Percentiles rank a stretch among this genome's conserved stretches.
These are phyloP conservation scores for Blastobotrys raffinosifermentans DNA, from an alignment of 1,139 yeast genomes.

Conservation along the genomic window DNA sequence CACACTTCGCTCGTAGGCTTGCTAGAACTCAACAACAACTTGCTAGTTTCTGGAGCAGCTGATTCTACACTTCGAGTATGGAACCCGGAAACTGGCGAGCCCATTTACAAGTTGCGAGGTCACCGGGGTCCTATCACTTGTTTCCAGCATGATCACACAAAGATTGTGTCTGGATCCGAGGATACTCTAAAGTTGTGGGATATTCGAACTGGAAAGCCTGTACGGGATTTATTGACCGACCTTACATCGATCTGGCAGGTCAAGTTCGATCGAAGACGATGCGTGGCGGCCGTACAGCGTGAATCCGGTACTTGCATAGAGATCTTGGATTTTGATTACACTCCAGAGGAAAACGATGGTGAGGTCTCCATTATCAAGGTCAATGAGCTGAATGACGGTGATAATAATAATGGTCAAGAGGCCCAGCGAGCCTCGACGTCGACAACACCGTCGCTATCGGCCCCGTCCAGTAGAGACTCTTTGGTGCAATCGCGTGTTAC, in stretches of 20 bases:
- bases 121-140: constrained; percentile 90
- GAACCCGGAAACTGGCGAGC: constrained; percentile 78
- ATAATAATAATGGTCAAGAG: too few species aligned
- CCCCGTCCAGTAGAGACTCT: too few species aligned
- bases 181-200: constrained; percentile 80
- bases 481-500: too few species aligned
- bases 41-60: constrained; percentile 93
- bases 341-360: too few species aligned
- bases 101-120: constrained; percentile 67
- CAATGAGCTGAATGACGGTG: too few species aligned
- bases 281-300: constrained; percentile 91
- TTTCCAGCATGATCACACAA: constrained; percentile 80
- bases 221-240: constrained; percentile 69
- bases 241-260: constrained; percentile 93
- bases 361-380: too few species aligned
- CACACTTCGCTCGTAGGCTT: constrained; percentile 89
- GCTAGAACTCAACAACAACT: constrained; percentile 67
- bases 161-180: constrained; percentile 87
- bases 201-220: constrained; percentile 65
- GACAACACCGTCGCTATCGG: too few species aligned
- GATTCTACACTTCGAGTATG: constrained; percentile 88
- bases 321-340: constrained; percentile 69
- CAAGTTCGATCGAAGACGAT: constrained; percentile 71
- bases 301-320: constrained; percentile 67
- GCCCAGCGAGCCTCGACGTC: too few species aligned